Percentiles rank a stretch among this genome's conserved stretches.
phyloP scores from a whole-genome alignment of 2,329 filamentous ascomycete species.

The Xylaria sp. region DNA sequence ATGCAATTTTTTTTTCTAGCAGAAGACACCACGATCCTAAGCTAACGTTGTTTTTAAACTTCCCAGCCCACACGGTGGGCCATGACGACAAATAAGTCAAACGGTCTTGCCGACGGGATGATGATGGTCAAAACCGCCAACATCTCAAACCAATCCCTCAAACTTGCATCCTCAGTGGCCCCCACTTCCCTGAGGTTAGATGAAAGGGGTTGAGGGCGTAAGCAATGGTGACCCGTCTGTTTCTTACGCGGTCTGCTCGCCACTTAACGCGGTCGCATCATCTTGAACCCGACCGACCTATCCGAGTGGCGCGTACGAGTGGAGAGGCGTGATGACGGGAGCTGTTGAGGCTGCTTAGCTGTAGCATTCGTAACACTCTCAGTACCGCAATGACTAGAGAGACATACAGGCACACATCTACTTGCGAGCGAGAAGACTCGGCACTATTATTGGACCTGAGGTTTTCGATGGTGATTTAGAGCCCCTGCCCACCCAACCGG shows the following conservation, averaged over 20 bases:
- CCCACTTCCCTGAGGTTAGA: not conserved
- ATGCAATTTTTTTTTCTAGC: not conserved
- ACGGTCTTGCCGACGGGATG: conserved; percentile 21
- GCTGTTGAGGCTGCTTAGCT: conserved; percentile 8
- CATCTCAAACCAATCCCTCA: not conserved
- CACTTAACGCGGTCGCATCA: conserved; percentile 12
- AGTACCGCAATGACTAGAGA: not conserved
- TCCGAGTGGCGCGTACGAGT: conserved; percentile 4
- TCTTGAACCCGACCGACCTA: conserved; percentile 14
- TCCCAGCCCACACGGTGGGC: conserved; percentile 8
- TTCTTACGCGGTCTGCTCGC: conserved; percentile 5
- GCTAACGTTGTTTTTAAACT: not conserved
- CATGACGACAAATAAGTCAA: conserved; percentile 19
- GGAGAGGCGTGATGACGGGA: conserved; percentile 1
- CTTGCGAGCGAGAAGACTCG: too few species aligned
- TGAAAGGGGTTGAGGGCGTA: not conserved
- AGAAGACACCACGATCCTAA: conserved; percentile 13
- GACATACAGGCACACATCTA: not conserved
- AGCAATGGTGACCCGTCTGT: conserved; percentile 11
- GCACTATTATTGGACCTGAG: not conserved
- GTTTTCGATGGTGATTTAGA: not conserved
- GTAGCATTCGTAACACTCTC: conserved; percentile 9
- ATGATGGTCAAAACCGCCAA: conserved; percentile 8
- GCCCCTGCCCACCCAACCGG: too few species aligned
- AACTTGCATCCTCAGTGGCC: not conserved